Base-by-base conservation (phyloP, 345 rosid genomes). In the Lepidium africanum region DNA sequence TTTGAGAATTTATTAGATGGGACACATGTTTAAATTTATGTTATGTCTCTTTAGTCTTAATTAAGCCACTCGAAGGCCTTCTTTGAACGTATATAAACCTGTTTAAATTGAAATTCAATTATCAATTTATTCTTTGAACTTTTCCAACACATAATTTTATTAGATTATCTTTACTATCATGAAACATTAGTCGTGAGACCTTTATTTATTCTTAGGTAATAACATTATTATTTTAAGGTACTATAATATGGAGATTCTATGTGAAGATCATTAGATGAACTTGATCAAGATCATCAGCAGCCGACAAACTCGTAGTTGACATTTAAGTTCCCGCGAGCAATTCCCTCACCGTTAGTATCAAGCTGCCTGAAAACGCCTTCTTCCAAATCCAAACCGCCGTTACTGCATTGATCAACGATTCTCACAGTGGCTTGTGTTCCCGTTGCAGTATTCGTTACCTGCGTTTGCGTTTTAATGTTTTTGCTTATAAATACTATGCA, bases 311-410 rank as follows among this genome's bases (percentile, higher is more conserved):
- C 59, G 72, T 79, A 79, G 71, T 78, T 67, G 13, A 80, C 90
- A 10, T 27, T 78, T 8, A 83, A 81, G 56, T 81, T 73, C 2
- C 87, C 89, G 56, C 65, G 75, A 5, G 72, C 76, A 39, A 50
- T 0, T 16, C 86, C 88, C 8, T 25, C 38, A 9, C 85, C 75
- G 19, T 81, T 42, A 0, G 63, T 81, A 56, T 83, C 87, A 23
- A 86, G 67, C 42, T 70, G 78, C 7, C 3, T 38, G 64, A 85
- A 85, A 50, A 79, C 73, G 1, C 17, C 74, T 0, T 33, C 69
- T n/a, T 86, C 91, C 73, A 84, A 69, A 59, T 84, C 85, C 11
- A 84, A 62, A 9, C 89, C 87, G 15, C 84, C 82, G 47, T 80
- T 86, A 56, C 76, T 52, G 57, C 88, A 84, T 67, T 76, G 82